Percentiles rank a stretch among this genome's conserved stretches.
Conservation (phyloP, 495 filamentous ascomycete genomes). For the Penicillium goetzii region DNA sequence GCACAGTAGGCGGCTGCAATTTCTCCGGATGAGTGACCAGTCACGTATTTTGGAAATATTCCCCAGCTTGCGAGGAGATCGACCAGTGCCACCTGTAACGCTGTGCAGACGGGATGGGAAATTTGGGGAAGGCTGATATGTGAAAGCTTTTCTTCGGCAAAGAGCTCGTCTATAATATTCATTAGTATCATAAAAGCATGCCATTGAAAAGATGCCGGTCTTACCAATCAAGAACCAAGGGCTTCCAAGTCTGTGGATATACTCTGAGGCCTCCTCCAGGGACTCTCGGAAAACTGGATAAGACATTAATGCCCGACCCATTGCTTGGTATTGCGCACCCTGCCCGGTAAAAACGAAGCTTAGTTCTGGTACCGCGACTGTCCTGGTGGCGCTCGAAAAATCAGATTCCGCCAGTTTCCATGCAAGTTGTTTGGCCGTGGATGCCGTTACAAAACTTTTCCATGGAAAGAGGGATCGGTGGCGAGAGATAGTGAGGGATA, state of each 20-base stretch:
- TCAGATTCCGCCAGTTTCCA: slow-evolving; percentile 23
- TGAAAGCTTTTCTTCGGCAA: slow-evolving; percentile 22
- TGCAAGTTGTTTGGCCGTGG: slow-evolving; percentile 28
- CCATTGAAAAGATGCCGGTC: slow-evolving; percentile 36
- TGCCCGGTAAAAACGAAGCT: slow-evolving; percentile 43
- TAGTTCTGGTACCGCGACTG: slow-evolving; percentile 18
- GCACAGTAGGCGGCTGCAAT: slow-evolving; percentile 43
- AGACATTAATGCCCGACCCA: slow-evolving; percentile 36
- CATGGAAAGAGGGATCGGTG: slow-evolving; percentile 32
- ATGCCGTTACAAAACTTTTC: slow-evolving; percentile 30
- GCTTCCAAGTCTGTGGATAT: slow-evolving; percentile 34
- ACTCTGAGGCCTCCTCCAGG: slow-evolving; percentile 29
- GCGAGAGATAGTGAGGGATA: slow-evolving; percentile 32
- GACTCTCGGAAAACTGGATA: slow-evolving; percentile 35
- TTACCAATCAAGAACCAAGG: slow-evolving; percentile 37
- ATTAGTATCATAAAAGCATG: neutral
- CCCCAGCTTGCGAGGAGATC: slow-evolving; percentile 40
- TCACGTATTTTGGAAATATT: slow-evolving; percentile 35
- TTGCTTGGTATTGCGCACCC: slow-evolving; percentile 38
- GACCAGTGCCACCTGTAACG: slow-evolving; percentile 47
- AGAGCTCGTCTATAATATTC: slow-evolving; percentile 24
- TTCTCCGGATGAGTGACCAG: slow-evolving; percentile 50
- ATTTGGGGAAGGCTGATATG: slow-evolving; percentile 33
- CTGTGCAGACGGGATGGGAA: slow-evolving; percentile 46
- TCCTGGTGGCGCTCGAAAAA: slow-evolving; percentile 24